Evolutionary conservation across 768 basidiomycete genomes (phyloP).

Genomic region (Candolleomyces eurysporus): DNA sequence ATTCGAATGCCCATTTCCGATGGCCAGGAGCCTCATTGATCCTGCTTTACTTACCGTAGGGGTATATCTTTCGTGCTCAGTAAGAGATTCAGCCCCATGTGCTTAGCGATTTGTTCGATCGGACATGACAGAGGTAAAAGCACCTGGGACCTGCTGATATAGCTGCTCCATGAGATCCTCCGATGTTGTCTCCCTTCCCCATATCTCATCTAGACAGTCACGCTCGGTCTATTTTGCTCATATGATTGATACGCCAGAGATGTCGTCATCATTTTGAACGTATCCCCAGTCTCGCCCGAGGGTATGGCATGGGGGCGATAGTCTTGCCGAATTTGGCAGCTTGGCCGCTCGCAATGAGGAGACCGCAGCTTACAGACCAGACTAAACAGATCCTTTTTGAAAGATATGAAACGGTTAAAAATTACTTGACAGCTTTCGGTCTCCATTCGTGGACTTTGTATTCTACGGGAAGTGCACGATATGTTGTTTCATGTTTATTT

Average conservation of each 20-base stretch:
- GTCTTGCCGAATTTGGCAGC: background rate
- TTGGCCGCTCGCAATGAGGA: background rate
- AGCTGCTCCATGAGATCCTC: too few species aligned
- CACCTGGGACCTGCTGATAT: too few species aligned
- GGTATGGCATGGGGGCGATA: background rate
- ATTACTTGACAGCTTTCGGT: background rate
- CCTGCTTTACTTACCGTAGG: too few species aligned
- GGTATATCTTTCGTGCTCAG: too few species aligned
- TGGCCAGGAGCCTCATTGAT: background rate
- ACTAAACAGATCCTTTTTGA: background rate
- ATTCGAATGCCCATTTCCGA: background rate
- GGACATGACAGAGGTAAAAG: background rate
- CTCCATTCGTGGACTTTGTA: background rate
- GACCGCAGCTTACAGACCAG: background rate
- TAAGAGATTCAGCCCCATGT: background rate
- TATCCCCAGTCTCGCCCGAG: background rate
- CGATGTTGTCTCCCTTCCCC: too few species aligned
- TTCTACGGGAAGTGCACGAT: background rate
- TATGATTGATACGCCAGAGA: too few species aligned
- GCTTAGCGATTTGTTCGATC: background rate
- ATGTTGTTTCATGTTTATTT: conserved; percentile 1
- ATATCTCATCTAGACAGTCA: too few species aligned
- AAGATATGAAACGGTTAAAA: conserved; percentile 1
- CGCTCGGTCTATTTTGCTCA: too few species aligned
- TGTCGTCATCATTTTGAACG: background rate